These are phyloP conservation scores for Chrysoporthe cubensis DNA, from an alignment of 2,329 filamentous ascomycete genomes.

Conservation along the genomic window DNA sequence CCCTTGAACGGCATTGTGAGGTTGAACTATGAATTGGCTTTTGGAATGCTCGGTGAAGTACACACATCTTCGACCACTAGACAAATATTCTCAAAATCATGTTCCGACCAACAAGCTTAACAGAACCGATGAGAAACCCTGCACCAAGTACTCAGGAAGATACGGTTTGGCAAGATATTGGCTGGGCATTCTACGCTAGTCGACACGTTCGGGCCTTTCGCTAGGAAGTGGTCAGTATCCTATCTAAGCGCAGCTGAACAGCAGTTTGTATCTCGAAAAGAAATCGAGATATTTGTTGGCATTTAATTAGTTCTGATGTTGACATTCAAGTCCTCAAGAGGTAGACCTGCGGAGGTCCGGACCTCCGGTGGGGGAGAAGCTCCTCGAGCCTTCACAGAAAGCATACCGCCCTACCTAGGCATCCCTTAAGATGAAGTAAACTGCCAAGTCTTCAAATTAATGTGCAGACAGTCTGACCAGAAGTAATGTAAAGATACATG, in stretches of 20 bases:
- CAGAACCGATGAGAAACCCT: not conserved
- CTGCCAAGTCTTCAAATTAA: not conserved
- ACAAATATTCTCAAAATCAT: no score
- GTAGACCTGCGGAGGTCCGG: not conserved
- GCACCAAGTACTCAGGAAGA: not conserved
- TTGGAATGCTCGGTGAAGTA: no score
- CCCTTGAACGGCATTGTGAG: not conserved
- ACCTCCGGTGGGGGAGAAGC: slow-evolving; percentile 11
- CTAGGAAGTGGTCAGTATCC: not conserved
- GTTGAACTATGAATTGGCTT: no score
- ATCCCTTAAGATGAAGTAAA: not conserved
- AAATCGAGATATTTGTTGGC: not conserved
- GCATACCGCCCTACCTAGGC: not conserved
- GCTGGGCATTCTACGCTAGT: not conserved
- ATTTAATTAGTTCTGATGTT: not conserved
- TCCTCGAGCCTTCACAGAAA: not conserved
- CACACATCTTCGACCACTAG: no score
- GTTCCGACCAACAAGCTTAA: not conserved
- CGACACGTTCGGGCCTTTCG: not conserved
- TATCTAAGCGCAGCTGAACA: not conserved
- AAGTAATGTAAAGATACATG: not conserved
- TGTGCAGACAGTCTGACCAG: not conserved
- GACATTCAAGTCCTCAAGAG: not conserved
- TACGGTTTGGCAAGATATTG: not conserved
- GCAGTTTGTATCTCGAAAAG: not conserved